Evolutionary conservation across 176 grass and related monocot species (phyloP), one percentile per base, ranked within the genome.

Genomic region (Bothriochloa decipiens): DNA sequence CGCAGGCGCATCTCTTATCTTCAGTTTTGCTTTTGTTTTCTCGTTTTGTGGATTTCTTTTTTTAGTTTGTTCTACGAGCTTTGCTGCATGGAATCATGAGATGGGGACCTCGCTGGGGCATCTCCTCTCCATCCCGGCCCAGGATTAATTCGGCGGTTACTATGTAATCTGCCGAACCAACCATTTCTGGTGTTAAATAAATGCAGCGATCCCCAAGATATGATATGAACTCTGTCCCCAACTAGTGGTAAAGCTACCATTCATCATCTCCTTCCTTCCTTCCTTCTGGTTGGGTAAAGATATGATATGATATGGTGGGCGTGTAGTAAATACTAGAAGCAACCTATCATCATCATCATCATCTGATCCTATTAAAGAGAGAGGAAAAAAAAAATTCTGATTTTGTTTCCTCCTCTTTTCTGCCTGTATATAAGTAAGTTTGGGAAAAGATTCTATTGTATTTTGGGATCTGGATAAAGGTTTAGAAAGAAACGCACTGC

Each of bases 381-480:
- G n/a, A 25, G n/a, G n/a, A 2, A 53, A 7, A 6, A 60, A n/a
- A 23, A 68, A 80, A 84, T 74, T 53, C 74, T 66, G 26, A 81
- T 74, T 36, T 29, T 14, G 6, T 6, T 37, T 37, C 11, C 12
- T 6, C 2, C 45, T 41, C 22, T 18, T n/a, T 63, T 25, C 16
- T 15, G 8, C 33, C 16, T 27, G 1, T 47, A 47, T 18, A 53
- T 18, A 18, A 18, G 11, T 32, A 32, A 37, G 58, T 62, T 77
- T 71, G 15, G 32, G 28, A 17, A 82, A 57, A 47, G 39, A 12
- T 49, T 52, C 29, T 32, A 32, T 47, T 47, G 6, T 58, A 15
- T 68, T 76, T 81, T 42, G 71, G 70, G 64, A 81, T 89, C 83
- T 22, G 72, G 53, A 65, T 82, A 89, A 82, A 81, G 83, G 8